Conservation (phyloP, 768 basidiomycete genomes). For the Trametes cinnabarina region DNA sequence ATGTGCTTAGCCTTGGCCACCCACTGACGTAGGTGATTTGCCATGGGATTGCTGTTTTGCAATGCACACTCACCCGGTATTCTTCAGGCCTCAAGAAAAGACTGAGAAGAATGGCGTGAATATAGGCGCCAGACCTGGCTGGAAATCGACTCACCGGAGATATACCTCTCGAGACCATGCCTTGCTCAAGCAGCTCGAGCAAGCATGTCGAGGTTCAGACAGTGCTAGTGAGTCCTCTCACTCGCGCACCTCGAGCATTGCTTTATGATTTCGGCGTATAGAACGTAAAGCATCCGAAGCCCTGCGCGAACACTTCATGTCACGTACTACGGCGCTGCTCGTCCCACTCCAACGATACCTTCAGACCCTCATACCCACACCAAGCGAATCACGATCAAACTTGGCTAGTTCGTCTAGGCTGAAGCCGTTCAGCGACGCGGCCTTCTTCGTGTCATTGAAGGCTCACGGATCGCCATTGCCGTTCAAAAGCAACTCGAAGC, state of each 20-base stretch:
- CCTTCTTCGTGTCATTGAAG: constrained; percentile 74
- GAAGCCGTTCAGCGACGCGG: constrained; percentile 65
- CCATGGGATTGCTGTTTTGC: neutral
- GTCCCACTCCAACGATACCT: constrained; percentile 92
- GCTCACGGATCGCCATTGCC: constrained; percentile 68
- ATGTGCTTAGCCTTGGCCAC: constrained; percentile 69
- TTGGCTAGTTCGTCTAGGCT: constrained; percentile 34
- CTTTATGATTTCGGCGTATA: constrained; percentile 28
- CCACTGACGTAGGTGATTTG: constrained; percentile 39
- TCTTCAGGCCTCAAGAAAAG: neutral
- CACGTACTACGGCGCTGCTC: constrained; percentile 81
- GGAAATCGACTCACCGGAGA: constrained; percentile 79
- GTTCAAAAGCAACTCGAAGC: constrained; percentile 64
- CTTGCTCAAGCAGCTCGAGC: constrained; percentile 71
- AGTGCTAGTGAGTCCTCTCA: constrained; percentile 46
- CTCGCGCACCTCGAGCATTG: neutral
- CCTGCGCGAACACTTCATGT: constrained; percentile 79
- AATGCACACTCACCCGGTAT: neutral
- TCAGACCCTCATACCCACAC: constrained; percentile 78
- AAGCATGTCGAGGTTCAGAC: constrained; percentile 49
- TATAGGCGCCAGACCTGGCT: constrained; percentile 58
- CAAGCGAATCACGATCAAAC: constrained; percentile 40
- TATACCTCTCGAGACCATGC: constrained; percentile 81
- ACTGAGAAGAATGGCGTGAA: constrained; percentile 23
- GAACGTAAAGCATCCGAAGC: constrained; percentile 61